Evolutionary conservation across 495 filamentous ascomycete genomes (phyloP).

Genomic region (Parathielavia hyrcaniae): DNA sequence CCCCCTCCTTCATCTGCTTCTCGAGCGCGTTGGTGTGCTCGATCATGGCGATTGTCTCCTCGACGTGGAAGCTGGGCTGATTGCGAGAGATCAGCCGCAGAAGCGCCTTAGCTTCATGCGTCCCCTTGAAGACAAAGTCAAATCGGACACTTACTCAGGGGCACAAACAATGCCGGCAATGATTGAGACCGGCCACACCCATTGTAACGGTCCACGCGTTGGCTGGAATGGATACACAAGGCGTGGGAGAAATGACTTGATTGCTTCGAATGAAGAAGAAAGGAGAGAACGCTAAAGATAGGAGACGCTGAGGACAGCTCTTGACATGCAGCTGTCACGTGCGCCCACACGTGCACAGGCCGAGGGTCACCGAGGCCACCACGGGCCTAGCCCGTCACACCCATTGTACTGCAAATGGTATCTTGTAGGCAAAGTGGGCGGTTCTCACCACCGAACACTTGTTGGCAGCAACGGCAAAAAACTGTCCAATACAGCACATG

Average conservation of each 20-base stretch:
- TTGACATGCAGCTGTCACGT: too few relatives aligned
- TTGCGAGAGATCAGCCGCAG: slow-evolving; percentile 51
- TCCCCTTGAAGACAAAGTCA: neutral
- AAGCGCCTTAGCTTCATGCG: slow-evolving; percentile 55
- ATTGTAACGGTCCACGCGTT: too few relatives aligned
- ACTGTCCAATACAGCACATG: slow-evolving; percentile 63
- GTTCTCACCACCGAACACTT: slow-evolving; percentile 45
- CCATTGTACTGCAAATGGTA: slow-evolving; percentile 64
- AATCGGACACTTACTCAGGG: slow-evolving; percentile 45
- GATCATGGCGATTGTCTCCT: slow-evolving; percentile 67
- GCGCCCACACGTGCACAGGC: too few relatives aligned
- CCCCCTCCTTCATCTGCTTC: slow-evolving; percentile 48
- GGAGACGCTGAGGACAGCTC: too few relatives aligned
- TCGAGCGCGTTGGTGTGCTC: slow-evolving; percentile 63
- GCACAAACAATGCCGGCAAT: slow-evolving; percentile 54
- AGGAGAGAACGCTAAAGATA: too few relatives aligned
- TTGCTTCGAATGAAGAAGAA: too few relatives aligned
- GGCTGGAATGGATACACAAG: too few relatives aligned
- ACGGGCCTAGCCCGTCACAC: slow-evolving; percentile 69
- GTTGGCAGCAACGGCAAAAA: slow-evolving; percentile 61
- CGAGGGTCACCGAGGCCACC: too few relatives aligned
- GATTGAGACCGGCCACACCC: slow-evolving; percentile 68
- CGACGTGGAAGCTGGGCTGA: slow-evolving; percentile 50
- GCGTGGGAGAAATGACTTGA: too few relatives aligned
- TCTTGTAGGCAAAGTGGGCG: slow-evolving; percentile 58